Evolutionary conservation across 352 stramenopile species (phyloP).

Genomic region (Phytophthora fragariaefolia): DNA sequence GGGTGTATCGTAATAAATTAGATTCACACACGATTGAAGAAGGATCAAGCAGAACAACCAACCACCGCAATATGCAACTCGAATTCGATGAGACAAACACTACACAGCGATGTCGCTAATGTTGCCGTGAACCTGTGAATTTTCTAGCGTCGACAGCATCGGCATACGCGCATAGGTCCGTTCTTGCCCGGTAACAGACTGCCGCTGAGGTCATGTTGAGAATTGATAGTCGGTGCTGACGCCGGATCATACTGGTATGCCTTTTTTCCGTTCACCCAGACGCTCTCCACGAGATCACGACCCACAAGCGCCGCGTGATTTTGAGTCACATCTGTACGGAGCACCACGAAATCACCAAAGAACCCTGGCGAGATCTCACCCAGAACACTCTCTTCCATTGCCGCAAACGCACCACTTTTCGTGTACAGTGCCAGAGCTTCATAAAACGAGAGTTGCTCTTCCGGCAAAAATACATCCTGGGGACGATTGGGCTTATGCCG

Average conservation of each 20-base stretch:
- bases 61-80: too few relatives aligned
- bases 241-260: slow-evolving; percentile 54
- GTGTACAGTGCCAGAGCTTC: slow-evolving; percentile 88
- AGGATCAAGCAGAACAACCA: too few relatives aligned
- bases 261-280: slow-evolving; percentile 68
- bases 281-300: slow-evolving; percentile 60
- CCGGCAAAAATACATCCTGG: slow-evolving; percentile 61
- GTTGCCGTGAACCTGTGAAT: too few relatives aligned
- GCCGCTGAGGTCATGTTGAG: slow-evolving; percentile 53
- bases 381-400: slow-evolving; percentile 60
- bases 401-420: slow-evolving; percentile 69
- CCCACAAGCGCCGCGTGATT: slow-evolving; percentile 50
- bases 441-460: slow-evolving; percentile 74
- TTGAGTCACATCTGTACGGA: slow-evolving; percentile 59
- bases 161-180: slow-evolving; percentile 63
- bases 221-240: background rate
- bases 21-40: too few relatives aligned
- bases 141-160: slow-evolving; percentile 56
- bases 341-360: slow-evolving; percentile 76
- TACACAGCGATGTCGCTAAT: too few relatives aligned
- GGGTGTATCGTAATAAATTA: too few relatives aligned
- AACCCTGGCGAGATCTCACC: slow-evolving; percentile 64
- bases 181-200: slow-evolving; percentile 80
- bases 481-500: slow-evolving; percentile 58
- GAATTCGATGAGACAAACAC: too few relatives aligned